These are phyloP conservation scores for Monosporascus sp. DNA, from an alignment of 2,329 filamentous ascomycete genomes.

Conservation along the genomic window DNA sequence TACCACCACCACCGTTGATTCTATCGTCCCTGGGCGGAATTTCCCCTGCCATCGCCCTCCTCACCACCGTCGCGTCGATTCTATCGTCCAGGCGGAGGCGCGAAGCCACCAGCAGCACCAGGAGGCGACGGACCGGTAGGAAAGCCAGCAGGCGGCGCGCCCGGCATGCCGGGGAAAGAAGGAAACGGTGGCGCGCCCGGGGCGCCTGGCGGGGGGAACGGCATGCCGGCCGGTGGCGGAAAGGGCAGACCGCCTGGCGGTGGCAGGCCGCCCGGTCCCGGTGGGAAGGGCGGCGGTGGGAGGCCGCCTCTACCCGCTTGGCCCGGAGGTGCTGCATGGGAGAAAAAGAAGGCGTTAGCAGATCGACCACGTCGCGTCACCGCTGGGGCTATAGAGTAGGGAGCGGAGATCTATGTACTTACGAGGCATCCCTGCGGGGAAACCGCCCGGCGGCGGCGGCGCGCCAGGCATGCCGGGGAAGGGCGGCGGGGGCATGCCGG, in stretches of 20 bases:
- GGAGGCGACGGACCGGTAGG: constrained; percentile 33
- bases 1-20: neutral
- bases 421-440: constrained; percentile 48
- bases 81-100: constrained; percentile 29
- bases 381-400: constrained; percentile 2
- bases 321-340: constrained; percentile 42
- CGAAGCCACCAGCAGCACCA: constrained; percentile 19
- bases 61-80: neutral
- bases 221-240: constrained; percentile 26
- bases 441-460: constrained; percentile 55
- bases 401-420: constrained; percentile 28
- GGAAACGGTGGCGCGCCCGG: constrained; percentile 46
- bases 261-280: constrained; percentile 33
- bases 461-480: constrained; percentile 37
- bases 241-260: constrained; percentile 33
- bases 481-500: constrained; percentile 35
- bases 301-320: constrained; percentile 40
- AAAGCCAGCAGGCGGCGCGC: constrained; percentile 31
- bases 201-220: constrained; percentile 31
- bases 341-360: constrained; percentile 7
- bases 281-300: constrained; percentile 39
- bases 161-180: constrained; percentile 37
- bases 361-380: neutral
- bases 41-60: neutral
- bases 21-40: neutral